phyloP scores from a whole-genome alignment of 2,329 filamentous ascomycete genomes.

The Didymella lethalis region DNA sequence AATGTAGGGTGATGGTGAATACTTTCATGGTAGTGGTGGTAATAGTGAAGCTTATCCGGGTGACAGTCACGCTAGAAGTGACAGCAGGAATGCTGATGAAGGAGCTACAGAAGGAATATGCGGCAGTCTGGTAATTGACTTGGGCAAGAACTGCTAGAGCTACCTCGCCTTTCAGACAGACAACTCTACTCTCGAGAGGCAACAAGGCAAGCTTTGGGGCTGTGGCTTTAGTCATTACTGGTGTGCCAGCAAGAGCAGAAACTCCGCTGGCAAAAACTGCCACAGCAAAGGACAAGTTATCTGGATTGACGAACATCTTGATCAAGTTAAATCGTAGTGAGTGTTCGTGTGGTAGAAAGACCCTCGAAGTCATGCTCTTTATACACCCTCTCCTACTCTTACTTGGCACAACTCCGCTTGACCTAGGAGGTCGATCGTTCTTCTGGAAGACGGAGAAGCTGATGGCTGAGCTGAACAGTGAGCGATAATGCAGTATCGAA shows the following conservation, averaged over 20 bases:
- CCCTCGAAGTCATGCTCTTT: neutral
- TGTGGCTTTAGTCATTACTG: neutral
- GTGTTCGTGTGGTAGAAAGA: neutral
- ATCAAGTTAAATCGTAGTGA: neutral
- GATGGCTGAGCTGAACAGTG: constrained; percentile 1
- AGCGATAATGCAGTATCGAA: neutral
- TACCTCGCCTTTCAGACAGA: neutral
- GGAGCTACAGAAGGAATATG: neutral
- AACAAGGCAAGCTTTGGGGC: neutral
- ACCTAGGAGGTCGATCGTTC: neutral
- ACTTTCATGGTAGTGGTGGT: constrained; percentile 2
- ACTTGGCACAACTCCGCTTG: neutral
- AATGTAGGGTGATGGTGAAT: neutral
- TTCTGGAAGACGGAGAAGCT: neutral
- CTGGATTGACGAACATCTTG: neutral
- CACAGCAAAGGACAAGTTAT: neutral
- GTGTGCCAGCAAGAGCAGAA: neutral
- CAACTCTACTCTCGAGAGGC: neutral
- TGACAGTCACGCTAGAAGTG: neutral
- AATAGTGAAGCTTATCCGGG: neutral
- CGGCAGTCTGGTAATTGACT: neutral
- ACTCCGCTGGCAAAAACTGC: neutral
- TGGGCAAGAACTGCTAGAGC: neutral
- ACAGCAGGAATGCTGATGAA: constrained; percentile 1
- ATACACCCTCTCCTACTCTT: neutral